These are phyloP conservation scores for Coemansia sp. DNA, from an alignment of 192 early-diverging fungal species.

Conservation along the genomic window DNA sequence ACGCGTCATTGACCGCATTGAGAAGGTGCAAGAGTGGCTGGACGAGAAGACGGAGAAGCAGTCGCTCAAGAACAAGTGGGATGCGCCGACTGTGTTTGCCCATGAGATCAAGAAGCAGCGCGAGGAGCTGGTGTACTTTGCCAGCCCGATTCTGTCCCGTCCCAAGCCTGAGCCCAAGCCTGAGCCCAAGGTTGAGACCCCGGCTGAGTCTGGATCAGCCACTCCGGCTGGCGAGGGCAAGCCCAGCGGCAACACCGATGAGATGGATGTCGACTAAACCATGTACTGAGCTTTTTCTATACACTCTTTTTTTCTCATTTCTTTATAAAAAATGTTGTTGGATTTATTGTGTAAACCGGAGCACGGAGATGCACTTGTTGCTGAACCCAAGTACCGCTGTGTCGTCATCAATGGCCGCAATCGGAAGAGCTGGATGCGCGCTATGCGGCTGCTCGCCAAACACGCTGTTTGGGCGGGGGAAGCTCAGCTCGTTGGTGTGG, in stretches of 20 bases:
- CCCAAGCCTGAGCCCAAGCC: slow-evolving; percentile 85
- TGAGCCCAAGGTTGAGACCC: slow-evolving; percentile 56
- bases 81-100: slow-evolving; percentile 66
- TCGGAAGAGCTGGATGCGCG: not conserved
- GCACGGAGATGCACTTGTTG: not conserved
- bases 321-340: not conserved
- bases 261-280: slow-evolving; percentile 72
- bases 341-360: slow-evolving; percentile 9
- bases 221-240: slow-evolving; percentile 33
- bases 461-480: not conserved
- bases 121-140: slow-evolving; percentile 67
- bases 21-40: slow-evolving; percentile 84
- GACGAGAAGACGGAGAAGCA: slow-evolving; percentile 77
- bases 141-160: slow-evolving; percentile 79
- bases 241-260: slow-evolving; percentile 50
- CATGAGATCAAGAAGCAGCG: slow-evolving; percentile 75
- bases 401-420: slow-evolving; percentile 12
- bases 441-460: not conserved
- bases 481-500: not conserved
- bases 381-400: not conserved
- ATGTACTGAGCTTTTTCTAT: not conserved
- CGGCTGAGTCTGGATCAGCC: slow-evolving; percentile 12
- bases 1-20: slow-evolving; percentile 71
- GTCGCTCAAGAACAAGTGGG: slow-evolving; percentile 72
- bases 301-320: no score